A percentile compares a stretch with the other conserved stretches of the same genome.
Conservation (phyloP, 2,329 filamentous ascomycete species). For the Fusarium torreyae region DNA sequence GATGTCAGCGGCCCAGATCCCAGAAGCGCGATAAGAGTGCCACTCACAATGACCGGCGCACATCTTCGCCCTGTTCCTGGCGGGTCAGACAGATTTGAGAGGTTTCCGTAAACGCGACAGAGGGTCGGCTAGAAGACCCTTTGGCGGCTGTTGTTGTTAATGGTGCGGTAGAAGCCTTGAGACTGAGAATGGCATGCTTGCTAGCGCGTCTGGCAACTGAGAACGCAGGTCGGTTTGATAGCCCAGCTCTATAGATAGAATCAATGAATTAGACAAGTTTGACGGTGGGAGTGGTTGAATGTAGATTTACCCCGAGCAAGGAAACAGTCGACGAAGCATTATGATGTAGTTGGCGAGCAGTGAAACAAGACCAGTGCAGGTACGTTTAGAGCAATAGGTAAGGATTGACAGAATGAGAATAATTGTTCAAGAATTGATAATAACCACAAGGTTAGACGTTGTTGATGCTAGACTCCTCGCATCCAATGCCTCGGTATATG, state of each 20-base stretch:
- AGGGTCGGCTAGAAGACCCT: constrained; percentile 29
- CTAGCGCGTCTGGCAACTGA: constrained; percentile 14
- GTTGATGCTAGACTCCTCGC: neutral
- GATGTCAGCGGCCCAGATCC: constrained; percentile 25
- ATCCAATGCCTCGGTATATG: constrained; percentile 32
- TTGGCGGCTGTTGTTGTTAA: constrained; percentile 7
- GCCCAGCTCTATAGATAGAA: constrained; percentile 28
- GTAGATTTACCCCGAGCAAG: constrained; percentile 35
- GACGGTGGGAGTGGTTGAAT: neutral
- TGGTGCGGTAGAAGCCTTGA: constrained; percentile 12
- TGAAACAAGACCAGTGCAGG: neutral
- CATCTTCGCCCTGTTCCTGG: constrained; percentile 11
- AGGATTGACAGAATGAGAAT: constrained; percentile 7
- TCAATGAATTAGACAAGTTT: constrained; percentile 23
- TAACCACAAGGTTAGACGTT: neutral
- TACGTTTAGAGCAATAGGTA: neutral
- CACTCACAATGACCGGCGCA: constrained; percentile 44
- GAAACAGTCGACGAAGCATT: constrained; percentile 45
- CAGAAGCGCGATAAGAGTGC: constrained; percentile 12
- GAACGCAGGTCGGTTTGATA: constrained; percentile 31
- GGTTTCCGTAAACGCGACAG: constrained; percentile 28
- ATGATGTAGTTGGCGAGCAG: constrained; percentile 1
- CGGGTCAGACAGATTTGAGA: constrained; percentile 35
- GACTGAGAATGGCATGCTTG: constrained; percentile 9
- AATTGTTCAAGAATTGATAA: constrained; percentile 1